Evolutionary conservation across 768 basidiomycete genomes (phyloP), one percentile per base, ranked within the genome.

Genomic region (Amanita pallidorosea): DNA sequence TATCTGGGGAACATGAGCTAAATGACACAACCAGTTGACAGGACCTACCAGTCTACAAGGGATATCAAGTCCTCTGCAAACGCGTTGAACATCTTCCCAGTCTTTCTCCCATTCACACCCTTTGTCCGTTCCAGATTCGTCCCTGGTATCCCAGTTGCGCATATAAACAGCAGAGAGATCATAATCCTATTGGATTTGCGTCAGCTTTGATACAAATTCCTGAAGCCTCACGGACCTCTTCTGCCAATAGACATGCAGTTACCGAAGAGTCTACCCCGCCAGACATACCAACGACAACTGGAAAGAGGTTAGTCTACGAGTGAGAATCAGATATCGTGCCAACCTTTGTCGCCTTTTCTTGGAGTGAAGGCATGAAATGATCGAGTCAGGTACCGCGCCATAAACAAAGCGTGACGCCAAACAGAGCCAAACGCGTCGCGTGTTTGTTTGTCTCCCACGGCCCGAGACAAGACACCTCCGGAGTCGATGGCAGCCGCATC

Each of bases 81-180:
- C 88, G 15, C 71, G 68, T 58, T 83, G 83, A 1, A 96, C 94
- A 62, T 95, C 91, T 54, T 85, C 79, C 87, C 88, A 96, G 59
- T 97, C 94, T 53, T 81, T 85, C 66, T 97, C 85, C 94, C 94
- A 98, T 63, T 93, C 89, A 58, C 94, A 98, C 3, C 88, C 86
- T n/a, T 70, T 73, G 60, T 87, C 87, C 0, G 81, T 76, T 15
- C 79, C 84, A 22, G 73, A 79, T 66, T 93, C 90, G 59, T 92
- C 88, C 36, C 83, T 74, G 2, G 84, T 85, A 58, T 91, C 88
- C 94, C 94, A 98, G 53, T 98, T 97, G 18, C 90, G 79, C 94
- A 98, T 98, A 65, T 85, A 97, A 1, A 96, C 76, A 9, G 90
- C 90, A 36, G 86, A 85, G 2, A 95, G 72, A 59, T 92, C 81